These are phyloP conservation scores for Euptelea pleiosperma DNA, from an alignment of 164 flowering plant species.

Conservation along the genomic window DNA sequence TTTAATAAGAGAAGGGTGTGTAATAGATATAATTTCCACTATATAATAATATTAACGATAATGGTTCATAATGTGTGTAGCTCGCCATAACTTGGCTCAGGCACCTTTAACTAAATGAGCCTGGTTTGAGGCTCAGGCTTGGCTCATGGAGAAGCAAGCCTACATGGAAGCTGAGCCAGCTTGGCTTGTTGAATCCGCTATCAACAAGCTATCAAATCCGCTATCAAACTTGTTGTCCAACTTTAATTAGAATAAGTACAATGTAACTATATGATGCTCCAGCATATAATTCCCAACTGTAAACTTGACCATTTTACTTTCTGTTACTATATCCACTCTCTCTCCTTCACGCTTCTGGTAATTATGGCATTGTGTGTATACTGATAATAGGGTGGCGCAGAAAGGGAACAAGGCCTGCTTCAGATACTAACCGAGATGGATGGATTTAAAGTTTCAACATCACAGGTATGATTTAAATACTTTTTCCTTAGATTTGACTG, in stretches of 20 bases:
- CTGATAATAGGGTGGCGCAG: slow-evolving; percentile 85
- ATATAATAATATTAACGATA: no score
- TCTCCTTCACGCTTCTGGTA: not conserved
- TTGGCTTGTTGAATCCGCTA: not conserved
- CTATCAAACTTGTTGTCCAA: no score
- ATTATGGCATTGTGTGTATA: slow-evolving; percentile 5
- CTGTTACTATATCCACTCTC: not conserved
- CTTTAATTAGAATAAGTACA: not conserved
- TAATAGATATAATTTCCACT: no score
- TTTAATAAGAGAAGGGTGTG: no score
- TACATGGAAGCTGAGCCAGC: not conserved
- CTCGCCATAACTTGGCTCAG: no score
- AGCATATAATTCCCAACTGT: not conserved
- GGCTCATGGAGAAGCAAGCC: not conserved
- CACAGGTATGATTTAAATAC: slow-evolving; percentile 53
- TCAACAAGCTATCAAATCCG: no score
- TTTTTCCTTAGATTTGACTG: not conserved
- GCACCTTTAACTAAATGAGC: not conserved
- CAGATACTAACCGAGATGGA: slow-evolving; percentile 98
- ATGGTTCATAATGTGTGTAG: no score
- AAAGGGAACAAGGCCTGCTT: slow-evolving; percentile 95
- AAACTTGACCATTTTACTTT: not conserved
- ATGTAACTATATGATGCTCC: no score
- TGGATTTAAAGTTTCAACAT: slow-evolving; percentile 88
- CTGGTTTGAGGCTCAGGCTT: slow-evolving; percentile 5